Evolutionary conservation across 2,329 filamentous ascomycete species (phyloP), one percentile per base, ranked within the genome.

Genomic region (Ophiostoma sp.): DNA sequence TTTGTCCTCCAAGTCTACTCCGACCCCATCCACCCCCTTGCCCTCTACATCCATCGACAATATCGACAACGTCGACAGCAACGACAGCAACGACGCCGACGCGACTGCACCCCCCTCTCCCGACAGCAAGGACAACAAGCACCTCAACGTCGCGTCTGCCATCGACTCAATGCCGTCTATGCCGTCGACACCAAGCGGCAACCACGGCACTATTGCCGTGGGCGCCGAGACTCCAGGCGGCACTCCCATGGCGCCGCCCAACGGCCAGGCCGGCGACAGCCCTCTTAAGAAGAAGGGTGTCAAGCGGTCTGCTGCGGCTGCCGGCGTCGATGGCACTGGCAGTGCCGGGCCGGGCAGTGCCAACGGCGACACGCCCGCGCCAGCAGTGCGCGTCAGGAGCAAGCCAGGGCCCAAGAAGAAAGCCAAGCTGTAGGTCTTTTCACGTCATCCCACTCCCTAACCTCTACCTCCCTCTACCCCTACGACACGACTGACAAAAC

Each of bases 321-420:
- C 83, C 15, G 74, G 73, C 54, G 62, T 74, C 71, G 90, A 91
- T 80, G 84, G 88, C 77, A 80, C 80, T 72, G 76, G 65, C 35
- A 71, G 71, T 62, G 66, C 36, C 39, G 72, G 71, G 1, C 72
- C 72, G 0, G 72, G 65, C 83, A 80, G 75, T 67, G 72, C 79
- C 81, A 78, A 76, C 80, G 81, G 76, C 65, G 91, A 94, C 73
- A 84, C 82, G 23, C 60, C 71, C 0, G 39, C 54, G 11, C 68
- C 71, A 35, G 83, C 72, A 0, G 36, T 89, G n/a, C 93, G 91
- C 79, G 84, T 89, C 69, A 84, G 92, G 78, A 91, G 91, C 77
- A 96, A 96, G 82, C 94, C 95, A 7, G 94, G 94, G 7, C 94
- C 94, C 0, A 98, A 97, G 87, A 97, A 97, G 87, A 97, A 96